Conservation (phyloP, 805 yeast species). For the Lachancea waltii region DNA sequence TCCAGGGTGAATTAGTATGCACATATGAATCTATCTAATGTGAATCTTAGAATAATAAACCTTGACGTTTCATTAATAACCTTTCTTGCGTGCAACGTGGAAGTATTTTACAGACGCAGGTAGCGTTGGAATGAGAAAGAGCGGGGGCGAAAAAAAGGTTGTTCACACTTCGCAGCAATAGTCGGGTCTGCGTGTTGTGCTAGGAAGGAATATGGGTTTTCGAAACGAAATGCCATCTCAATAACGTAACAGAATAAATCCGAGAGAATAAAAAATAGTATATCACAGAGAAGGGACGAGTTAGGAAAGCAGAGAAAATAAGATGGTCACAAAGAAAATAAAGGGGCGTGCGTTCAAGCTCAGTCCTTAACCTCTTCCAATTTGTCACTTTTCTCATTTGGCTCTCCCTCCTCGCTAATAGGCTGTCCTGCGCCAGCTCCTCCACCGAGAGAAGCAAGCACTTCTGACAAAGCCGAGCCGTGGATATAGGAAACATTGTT, state of each 20-base stretch:
- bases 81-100: slow-evolving; percentile 4
- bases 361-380: slow-evolving; percentile 16
- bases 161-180: too few relatives aligned
- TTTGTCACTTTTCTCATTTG: slow-evolving; percentile 21
- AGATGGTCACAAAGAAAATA: neutral
- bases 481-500: slow-evolving; percentile 60
- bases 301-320: neutral
- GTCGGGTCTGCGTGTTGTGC: too few relatives aligned
- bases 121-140: neutral
- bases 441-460: slow-evolving; percentile 45
- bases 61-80: slow-evolving; percentile 1
- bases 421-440: slow-evolving; percentile 27
- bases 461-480: slow-evolving; percentile 55
- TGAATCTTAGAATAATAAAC: too few relatives aligned
- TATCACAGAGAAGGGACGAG: neutral
- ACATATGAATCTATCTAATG: too few relatives aligned
- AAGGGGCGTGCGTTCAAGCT: neutral
- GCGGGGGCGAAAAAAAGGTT: too few relatives aligned
- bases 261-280: neutral
- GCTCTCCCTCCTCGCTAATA: slow-evolving; percentile 13
- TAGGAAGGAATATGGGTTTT: too few relatives aligned
- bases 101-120: slow-evolving; percentile 4
- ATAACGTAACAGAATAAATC: slow-evolving; percentile 1
- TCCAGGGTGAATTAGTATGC: too few relatives aligned
- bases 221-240: slow-evolving; percentile 3